Evolutionary conservation across 2,329 filamentous ascomycete genomes (phyloP), one percentile per base, ranked within the genome.

Genomic region (Hymenoscyphus linearis): DNA sequence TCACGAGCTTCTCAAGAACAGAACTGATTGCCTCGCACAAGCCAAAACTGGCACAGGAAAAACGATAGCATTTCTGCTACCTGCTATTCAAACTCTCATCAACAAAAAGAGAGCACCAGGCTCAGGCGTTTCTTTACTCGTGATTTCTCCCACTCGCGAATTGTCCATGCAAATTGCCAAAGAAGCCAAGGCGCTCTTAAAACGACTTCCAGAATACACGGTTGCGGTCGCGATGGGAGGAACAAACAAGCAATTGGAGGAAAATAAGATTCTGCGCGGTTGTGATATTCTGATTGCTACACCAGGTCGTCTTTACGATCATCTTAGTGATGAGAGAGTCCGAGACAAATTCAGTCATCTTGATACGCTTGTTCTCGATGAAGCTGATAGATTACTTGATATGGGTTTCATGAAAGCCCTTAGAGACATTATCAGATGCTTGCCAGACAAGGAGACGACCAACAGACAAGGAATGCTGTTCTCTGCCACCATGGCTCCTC

Each of bases 331-430:
- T 68, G 79, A 84, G 65, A 78, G 58, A 9, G 59, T 73, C 13
- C 56, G 52, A n/a, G 31, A 68, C 37, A 47, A 60, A 22, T 72
- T 72, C 62, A 57, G 65, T 18, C 87, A 90, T 74, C 88, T 98
- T 79, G 89, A 91, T 74, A 96, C 95, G 68, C 82, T 99, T 53
- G 92, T 98, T 66, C 87, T 99, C 54, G 95, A 99, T 69, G 95
- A 99, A 81, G 95, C 95, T 70, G 95, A 99, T 77, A 90, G 95
- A 69, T 97, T 99, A 90, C 84, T 99, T 73, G 95, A 99, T 78
- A 95, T 96, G 80, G 95, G 90, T 2, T 93, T 93, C 70, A 80
- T 87, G 60, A 78, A 79, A 37, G 87, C 86, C 60, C 81, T 93
- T 57, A 75, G 80, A 56, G 74, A 83, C 1, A 90, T 93, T 60